Conservation (phyloP, 2,329 filamentous ascomycete genomes). For the Mycosphaerella arachidis region DNA sequence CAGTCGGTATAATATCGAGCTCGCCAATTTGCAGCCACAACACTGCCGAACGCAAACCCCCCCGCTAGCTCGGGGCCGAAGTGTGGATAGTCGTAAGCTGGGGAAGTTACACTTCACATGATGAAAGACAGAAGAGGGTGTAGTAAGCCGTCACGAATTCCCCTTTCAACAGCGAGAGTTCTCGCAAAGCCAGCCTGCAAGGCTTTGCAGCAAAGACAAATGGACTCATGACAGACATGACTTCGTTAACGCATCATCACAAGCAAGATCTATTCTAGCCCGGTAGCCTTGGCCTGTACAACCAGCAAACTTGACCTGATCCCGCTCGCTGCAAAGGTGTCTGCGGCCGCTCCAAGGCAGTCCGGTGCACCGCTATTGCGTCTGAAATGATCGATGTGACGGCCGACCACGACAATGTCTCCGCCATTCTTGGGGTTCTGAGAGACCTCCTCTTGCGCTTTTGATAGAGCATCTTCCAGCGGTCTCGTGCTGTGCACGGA, state of each 20-base stretch:
- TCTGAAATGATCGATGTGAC: slow-evolving; percentile 38
- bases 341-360: slow-evolving; percentile 57
- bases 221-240: neutral
- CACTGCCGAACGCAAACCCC: neutral
- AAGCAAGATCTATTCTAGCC: slow-evolving; percentile 5
- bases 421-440: slow-evolving; percentile 62
- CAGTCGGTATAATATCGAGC: neutral
- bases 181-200: neutral
- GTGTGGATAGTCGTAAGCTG: neutral
- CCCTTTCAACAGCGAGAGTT: neutral
- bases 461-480: slow-evolving; percentile 46
- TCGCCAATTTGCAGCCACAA: neutral
- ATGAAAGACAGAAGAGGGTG: neutral
- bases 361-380: slow-evolving; percentile 36
- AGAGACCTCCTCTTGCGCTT: slow-evolving; percentile 57
- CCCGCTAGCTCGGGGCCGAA: neutral
- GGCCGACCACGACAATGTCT: slow-evolving; percentile 65
- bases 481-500: slow-evolving; percentile 39
- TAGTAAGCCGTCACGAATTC: neutral
- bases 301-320: slow-evolving; percentile 66
- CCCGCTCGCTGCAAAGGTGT: slow-evolving; percentile 55
- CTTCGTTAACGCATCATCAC: neutral
- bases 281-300: slow-evolving; percentile 54
- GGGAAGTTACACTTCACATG: neutral
- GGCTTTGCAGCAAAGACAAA: neutral